phyloP scores from a whole-genome alignment of 805 yeast species.

The Barnettozyma pratensis region DNA sequence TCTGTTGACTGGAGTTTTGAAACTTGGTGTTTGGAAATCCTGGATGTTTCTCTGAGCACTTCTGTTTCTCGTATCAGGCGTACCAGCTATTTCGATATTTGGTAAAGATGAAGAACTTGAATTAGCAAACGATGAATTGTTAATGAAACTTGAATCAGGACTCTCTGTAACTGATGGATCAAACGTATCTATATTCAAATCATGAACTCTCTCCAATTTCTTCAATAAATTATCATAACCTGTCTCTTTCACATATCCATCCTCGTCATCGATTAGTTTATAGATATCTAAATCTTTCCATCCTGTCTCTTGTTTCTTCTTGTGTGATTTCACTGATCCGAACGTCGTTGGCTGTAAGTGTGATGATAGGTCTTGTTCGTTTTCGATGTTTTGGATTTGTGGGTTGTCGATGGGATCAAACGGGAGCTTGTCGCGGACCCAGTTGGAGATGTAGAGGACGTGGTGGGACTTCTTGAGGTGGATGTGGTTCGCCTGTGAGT shows the following conservation, averaged over 20 bases:
- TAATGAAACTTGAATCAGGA: constrained; percentile 2
- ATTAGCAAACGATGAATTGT: constrained; percentile 6
- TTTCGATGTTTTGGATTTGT: constrained; percentile 7
- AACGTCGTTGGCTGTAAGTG: constrained; percentile 17
- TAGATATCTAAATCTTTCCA: constrained; percentile 27
- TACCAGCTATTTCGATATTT: constrained; percentile 18
- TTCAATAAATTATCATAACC: constrained; percentile 11
- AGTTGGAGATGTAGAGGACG: constrained; percentile 29
- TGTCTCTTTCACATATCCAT: constrained; percentile 6
- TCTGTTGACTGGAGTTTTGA: constrained; percentile 22
- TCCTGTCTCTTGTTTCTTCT: constrained; percentile 13
- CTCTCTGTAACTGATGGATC: background rate
- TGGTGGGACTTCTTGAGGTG: constrained; percentile 26
- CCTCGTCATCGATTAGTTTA: constrained; percentile 20
- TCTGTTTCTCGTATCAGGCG: constrained; percentile 19
- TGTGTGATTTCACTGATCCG: constrained; percentile 21
- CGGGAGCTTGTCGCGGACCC: constrained; percentile 26
- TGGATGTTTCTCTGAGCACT: constrained; percentile 11
- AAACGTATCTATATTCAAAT: constrained; percentile 4
- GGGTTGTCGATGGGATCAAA: constrained; percentile 24
- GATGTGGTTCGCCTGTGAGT: constrained; percentile 10
- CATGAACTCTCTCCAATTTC: constrained; percentile 11
- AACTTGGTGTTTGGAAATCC: constrained; percentile 16
- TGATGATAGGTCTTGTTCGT: constrained; percentile 11
- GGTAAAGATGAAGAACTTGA: constrained; percentile 4